Percentiles rank a stretch among this genome's conserved stretches.
Evolutionary conservation across 1,139 yeast genomes (phyloP).

Genomic region (Blastobotrys malaysiensis): DNA sequence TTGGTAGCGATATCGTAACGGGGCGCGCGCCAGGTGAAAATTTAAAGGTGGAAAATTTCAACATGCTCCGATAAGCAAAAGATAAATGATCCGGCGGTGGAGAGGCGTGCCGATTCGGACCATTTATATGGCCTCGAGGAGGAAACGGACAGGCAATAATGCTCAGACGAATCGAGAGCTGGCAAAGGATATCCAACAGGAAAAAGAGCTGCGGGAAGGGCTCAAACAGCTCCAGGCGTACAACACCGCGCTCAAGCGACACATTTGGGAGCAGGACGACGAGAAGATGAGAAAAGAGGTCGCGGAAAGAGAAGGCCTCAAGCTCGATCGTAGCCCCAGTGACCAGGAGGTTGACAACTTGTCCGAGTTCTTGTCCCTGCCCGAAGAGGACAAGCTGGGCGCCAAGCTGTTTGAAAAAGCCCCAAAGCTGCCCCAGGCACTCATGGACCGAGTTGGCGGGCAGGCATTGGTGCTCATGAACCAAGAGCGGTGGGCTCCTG

Average conservation of each 20-base stretch:
- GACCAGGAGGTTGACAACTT: conserved; percentile 22
- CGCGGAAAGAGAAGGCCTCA: conserved; percentile 11
- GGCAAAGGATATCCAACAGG: conserved; percentile 5
- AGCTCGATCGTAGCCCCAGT: conserved; percentile 2
- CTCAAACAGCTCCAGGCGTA: conserved; percentile 25
- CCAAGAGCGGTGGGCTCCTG: conserved; percentile 24
- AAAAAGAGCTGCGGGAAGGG: conserved; percentile 12
- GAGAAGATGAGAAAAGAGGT: conserved; percentile 11
- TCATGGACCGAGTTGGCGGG: conserved; percentile 19
- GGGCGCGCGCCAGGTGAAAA: background rate
- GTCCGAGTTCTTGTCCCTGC: conserved; percentile 17
- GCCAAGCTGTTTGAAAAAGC: conserved; percentile 8
- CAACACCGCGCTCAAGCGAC: conserved; percentile 19
- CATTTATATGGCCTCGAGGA: conserved; percentile 3
- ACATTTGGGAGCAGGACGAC: conserved; percentile 22
- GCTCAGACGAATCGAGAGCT: conserved; percentile 4
- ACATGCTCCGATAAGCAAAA: background rate
- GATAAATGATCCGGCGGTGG: background rate
- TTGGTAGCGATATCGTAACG: too few relatives aligned
- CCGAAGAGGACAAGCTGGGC: conserved; percentile 3
- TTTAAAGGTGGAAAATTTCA: background rate
- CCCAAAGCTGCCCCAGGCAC: conserved; percentile 14
- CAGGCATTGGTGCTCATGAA: conserved; percentile 8
- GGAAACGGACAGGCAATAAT: background rate
- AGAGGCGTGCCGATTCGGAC: background rate